Evolutionary conservation across 345 rosid genomes (phyloP), one percentile per base, ranked within the genome.

Genomic region (Pistacia atlantica): DNA sequence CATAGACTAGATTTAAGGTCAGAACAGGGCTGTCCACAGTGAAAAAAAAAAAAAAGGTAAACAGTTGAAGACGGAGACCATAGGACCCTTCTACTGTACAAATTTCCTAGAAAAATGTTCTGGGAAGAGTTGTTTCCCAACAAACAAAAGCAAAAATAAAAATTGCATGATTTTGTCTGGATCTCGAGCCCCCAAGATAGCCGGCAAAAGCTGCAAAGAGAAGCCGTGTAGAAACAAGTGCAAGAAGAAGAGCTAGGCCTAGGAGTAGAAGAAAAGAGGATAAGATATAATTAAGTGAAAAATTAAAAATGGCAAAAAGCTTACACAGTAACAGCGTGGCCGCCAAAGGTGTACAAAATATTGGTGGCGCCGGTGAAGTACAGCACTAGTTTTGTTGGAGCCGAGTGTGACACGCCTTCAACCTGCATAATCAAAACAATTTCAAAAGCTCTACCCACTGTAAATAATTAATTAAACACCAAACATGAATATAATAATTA

Each of bases 311-410:
- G 35, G 38, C 33, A 31, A 75, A 74, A 33, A 72, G 78, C 97
- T 87, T 87, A 96, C 99, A 96, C 99, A 56, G 99, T 96, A 79
- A 96, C 99, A 6, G 99, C 99, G 74, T 96, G 99, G 51, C 99
- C 99, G 31, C 99, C 99, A 48, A 94, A 96, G 42, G 99, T 96
- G 81, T 96, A 96, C 75, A 96, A 90, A 37, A 96, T 90, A 84
- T 96, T 96, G 81, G 99, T 96, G 78, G 99, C 98, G 73, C 99
- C 99, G 71, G 99, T 94, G 86, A 96, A 96, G 88, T 96, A 96
- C 17, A 94, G 91, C 78, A 96, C 98, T 28, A 92, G 67, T 89
- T 89, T 86, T 35, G 88, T 86, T 52, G 99, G 97, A 69, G 89
- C 99, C 12, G 92, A 35, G 77, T 94, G 99, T 11, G 74, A 80